phyloP scores from a whole-genome alignment of 305 asterid species.

The Fraxinus latifolia region DNA sequence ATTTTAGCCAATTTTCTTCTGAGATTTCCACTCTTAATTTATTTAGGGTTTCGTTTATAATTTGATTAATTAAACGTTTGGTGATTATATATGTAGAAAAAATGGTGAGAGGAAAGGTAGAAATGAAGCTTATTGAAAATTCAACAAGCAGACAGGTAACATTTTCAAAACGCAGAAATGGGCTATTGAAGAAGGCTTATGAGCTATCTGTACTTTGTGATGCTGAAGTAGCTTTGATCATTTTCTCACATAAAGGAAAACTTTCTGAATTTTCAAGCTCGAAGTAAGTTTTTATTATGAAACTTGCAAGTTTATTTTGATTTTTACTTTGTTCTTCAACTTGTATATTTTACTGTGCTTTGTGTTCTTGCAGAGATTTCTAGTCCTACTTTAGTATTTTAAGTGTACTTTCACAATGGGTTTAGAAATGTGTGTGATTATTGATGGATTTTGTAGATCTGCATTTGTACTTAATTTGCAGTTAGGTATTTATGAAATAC shows the following conservation, averaged over 20 bases:
- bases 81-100: neutral
- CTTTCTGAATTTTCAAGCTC: conserved; percentile 14
- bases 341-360: neutral
- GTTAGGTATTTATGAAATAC: neutral
- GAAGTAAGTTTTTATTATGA: conserved; percentile 7
- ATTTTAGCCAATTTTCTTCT: neutral
- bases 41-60: neutral
- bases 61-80: neutral
- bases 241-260: conserved; percentile 18
- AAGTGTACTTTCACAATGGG: neutral
- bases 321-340: neutral
- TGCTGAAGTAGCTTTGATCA: conserved; percentile 21
- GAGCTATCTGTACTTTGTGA: conserved; percentile 28
- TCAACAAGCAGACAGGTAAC: conserved; percentile 24
- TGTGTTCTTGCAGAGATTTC: neutral
- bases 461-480: neutral
- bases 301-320: neutral
- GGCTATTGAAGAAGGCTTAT: conserved; percentile 29
- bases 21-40: neutral
- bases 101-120: conserved; percentile 22
- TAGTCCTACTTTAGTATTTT: neutral
- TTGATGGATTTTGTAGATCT: neutral
- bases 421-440: neutral
- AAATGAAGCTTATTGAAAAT: conserved; percentile 26
- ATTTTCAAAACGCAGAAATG: conserved; percentile 24